A percentile compares a stretch with the other conserved stretches of the same genome.
Evolutionary conservation across 1,284 basidiomycete species (phyloP).

Genomic region (Ceratobasidium sp.): DNA sequence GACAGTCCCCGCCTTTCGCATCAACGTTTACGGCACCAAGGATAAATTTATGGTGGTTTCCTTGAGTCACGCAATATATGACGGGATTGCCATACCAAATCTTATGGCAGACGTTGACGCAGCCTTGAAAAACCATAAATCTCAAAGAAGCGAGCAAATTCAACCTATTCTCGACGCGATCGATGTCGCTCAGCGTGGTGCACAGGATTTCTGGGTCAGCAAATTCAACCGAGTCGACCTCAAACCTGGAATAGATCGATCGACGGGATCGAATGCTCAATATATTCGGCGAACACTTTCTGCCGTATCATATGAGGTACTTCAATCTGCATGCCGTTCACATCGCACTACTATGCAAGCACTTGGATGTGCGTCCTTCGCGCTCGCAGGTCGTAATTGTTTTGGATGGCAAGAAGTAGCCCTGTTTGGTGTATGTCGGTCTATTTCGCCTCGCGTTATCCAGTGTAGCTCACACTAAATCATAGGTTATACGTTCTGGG

Average conservation of each 20-base stretch:
- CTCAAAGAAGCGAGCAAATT: not conserved
- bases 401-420: slow-evolving; percentile 10
- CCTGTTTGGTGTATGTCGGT: slow-evolving; percentile 20
- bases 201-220: slow-evolving; percentile 15
- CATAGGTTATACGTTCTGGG: slow-evolving; percentile 59
- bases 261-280: not conserved
- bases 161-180: slow-evolving; percentile 24
- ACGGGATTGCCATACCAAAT: slow-evolving; percentile 22
- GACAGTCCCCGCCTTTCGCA: slow-evolving; percentile 14
- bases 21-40: slow-evolving; percentile 15
- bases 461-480: not conserved
- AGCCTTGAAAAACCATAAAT: not conserved
- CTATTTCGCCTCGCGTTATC: not conserved
- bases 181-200: not conserved
- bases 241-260: not conserved
- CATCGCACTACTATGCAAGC: slow-evolving; percentile 57
- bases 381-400: slow-evolving; percentile 43
- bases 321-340: slow-evolving; percentile 17
- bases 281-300: slow-evolving; percentile 13
- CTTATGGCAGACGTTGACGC: slow-evolving; percentile 17
- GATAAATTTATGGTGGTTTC: slow-evolving; percentile 29
- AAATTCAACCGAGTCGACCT: slow-evolving; percentile 16
- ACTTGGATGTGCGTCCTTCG: slow-evolving; percentile 55
- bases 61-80: slow-evolving; percentile 28
- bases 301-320: not conserved